Base-by-base conservation (phyloP, 371 early-diverging fungal species). In the Saksenaea vasiformis region DNA sequence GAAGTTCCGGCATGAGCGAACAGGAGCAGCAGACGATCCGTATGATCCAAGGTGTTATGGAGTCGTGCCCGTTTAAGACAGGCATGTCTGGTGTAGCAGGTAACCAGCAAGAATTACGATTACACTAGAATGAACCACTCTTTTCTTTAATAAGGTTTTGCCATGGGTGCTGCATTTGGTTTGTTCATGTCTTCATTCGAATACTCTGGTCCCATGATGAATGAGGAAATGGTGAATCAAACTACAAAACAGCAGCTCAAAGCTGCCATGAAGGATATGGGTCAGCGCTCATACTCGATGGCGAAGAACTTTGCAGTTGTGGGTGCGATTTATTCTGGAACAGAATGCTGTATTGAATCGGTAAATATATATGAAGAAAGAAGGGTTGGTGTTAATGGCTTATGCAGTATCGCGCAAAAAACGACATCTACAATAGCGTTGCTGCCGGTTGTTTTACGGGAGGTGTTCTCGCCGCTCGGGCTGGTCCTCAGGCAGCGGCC, bases 251-350 rank as follows among this genome's bases (percentile, higher is more conserved):
- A 92, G 69, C 96, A 97, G 78, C 78, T 96, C 64, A 89, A 85
- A 65, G 77, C 85, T 39, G 93, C 93, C 58, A 68, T 91, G 41
- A 90, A 87, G 76, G 97, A 98, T 69, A 98, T 97, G 98, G 91
- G 88, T 7, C 78, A 74, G 36, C 83, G 91, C 64, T 88, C 91
- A 3, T 85, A 79, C 56, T 87, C 91, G 3, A 87, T 90, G 57
- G 98, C 96, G n/a, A 97, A 95, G 74, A 94, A 92, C 76, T 96
- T 98, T 84, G 97, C 93, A 36, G 75, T 91, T 10, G 92, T 98
- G 24, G 98, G 93, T 27, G 93, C 94, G 34, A 88, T 97, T 37
- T 97, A 91, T 78, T 86, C 96, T 22, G 91, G 93, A 13, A 86
- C 94, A 0, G 98, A 98, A 76, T 97, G 98, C 67, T 85, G 93